Conservation (phyloP, 768 basidiomycete genomes). For the Amanita rubescens region DNA sequence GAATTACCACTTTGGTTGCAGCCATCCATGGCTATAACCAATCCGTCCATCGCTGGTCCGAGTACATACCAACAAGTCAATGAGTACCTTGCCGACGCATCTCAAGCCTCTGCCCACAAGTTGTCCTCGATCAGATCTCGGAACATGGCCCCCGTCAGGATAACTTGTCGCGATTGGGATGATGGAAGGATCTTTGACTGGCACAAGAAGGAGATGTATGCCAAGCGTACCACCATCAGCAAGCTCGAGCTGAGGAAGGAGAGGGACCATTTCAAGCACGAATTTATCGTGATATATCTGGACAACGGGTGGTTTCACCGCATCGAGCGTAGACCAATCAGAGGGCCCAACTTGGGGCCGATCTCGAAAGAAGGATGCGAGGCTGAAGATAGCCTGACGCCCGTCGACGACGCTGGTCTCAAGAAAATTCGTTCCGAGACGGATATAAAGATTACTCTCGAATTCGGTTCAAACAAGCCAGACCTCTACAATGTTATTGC, state of each 20-base stretch:
- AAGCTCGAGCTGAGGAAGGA: neutral
- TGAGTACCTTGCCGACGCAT: neutral
- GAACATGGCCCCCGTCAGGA: neutral
- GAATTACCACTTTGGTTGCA: neutral
- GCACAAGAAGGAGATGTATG: neutral
- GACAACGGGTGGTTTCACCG: neutral
- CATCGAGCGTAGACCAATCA: neutral
- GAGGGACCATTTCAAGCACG: neutral
- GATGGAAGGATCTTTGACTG: neutral
- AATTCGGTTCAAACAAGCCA: neutral
- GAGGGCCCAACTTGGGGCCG: neutral
- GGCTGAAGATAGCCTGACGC: neutral
- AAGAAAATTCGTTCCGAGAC: neutral
- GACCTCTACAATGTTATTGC: neutral
- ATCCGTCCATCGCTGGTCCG: neutral
- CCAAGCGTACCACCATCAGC: neutral
- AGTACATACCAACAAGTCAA: neutral
- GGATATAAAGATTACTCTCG: neutral
- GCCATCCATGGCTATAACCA: neutral
- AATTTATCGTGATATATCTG: neutral
- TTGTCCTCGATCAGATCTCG: neutral
- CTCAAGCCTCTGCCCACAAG: neutral
- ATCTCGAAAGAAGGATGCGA: neutral
- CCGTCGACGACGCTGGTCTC: neutral
- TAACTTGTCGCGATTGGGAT: neutral